Percentiles rank a stretch among this genome's conserved stretches.
phyloP scores from a whole-genome alignment of 441 rosid genomes.

The Kokia cookei region DNA sequence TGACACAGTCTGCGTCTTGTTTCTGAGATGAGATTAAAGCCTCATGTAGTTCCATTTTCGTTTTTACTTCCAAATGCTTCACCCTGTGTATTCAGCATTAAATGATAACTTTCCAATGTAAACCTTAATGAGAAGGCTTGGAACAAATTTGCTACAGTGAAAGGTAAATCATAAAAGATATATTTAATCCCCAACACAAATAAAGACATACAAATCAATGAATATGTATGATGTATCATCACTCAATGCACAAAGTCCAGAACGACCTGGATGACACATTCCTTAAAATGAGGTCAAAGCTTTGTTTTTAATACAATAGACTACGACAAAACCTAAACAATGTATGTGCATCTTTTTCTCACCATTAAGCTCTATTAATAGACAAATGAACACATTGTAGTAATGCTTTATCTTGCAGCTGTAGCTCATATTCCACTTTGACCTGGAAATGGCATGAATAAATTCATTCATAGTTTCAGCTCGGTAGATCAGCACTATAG shows the following conservation, averaged over 20 bases:
- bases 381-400: neutral
- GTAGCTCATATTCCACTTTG: neutral
- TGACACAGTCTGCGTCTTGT: slow-evolving; percentile 51
- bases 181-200: neutral
- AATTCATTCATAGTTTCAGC: neutral
- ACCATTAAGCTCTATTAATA: neutral
- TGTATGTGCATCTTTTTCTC: neutral
- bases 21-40: slow-evolving; percentile 44
- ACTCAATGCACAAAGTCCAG: neutral
- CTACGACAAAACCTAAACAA: neutral
- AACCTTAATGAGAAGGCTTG: neutral
- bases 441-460: neutral
- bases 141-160: neutral
- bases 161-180: neutral
- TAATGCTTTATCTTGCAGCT: neutral
- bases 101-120: neutral
- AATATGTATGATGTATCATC: neutral
- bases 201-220: neutral
- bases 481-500: neutral
- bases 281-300: neutral
- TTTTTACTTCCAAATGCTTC: slow-evolving; percentile 62
- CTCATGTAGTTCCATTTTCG: slow-evolving; percentile 70
- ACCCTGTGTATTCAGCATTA: slow-evolving; percentile 43
- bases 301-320: neutral
- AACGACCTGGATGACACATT: neutral